Base-by-base conservation (phyloP, 805 yeast genomes). In the Wickerhamomyces canadensis region DNA sequence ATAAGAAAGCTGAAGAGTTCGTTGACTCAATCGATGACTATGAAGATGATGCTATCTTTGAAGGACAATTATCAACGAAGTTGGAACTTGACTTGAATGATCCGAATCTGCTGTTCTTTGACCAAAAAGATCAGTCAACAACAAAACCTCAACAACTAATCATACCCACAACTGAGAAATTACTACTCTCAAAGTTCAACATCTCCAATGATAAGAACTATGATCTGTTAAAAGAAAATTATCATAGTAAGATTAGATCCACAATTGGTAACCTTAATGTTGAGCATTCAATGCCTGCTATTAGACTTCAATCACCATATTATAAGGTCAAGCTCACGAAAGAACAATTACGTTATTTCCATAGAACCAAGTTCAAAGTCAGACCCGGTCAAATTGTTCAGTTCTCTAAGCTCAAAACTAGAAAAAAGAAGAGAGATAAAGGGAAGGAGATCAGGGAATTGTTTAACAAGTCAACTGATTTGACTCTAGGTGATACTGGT, bases 261-360 rank as follows among this genome's bases (percentile, higher is more conserved):
- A 94, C 95, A 6, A 79, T 93, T 51, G 95, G 97, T 31, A 86
- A 91, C 48, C 68, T 93, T 44, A 80, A 76, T 35, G 88, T 93
- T 44, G 98, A 93, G 52, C 98, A 93, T 58, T 76, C 97, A 0
- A 70, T 79, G 49, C 95, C 96, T 1, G 97, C 98, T 0, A 54
- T 78, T 19, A 70, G 93, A 34, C 67, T 93, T 34, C 98, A 93
- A 62, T 75, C 88, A 0, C 98, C 98, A 3, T 88, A 77, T 61
- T 93, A 87, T 62, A 85, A 83, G 52, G 96, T 89, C 21, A 76
- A 70, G 43, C 62, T 87, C 25, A 64, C 82, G 6, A 78, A 78
- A 47, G 70, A 72, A 6, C 84, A 83, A 48, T 67, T 82, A 25
- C 71, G 98, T 40, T 70, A 78, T 17, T 84, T 82, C 66, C 98